These are phyloP conservation scores for Pichia occidentalis DNA, from an alignment of 805 yeast species.

Conservation along the genomic window DNA sequence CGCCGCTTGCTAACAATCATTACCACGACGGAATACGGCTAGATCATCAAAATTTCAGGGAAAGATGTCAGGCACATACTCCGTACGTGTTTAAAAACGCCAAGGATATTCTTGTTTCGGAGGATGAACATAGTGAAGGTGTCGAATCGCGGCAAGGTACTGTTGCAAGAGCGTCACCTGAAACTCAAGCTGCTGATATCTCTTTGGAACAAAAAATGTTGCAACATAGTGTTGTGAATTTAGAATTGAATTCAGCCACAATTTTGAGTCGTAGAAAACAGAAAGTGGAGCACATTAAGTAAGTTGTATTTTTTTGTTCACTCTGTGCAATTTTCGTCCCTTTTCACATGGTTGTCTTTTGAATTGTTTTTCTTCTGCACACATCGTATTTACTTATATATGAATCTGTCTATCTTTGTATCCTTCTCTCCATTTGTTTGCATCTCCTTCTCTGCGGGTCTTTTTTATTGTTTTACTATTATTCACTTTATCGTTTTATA, in stretches of 20 bases:
- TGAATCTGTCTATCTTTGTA: too few species aligned
- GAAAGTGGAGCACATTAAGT: too few species aligned
- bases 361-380: background rate
- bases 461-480: too few species aligned
- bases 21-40: too few species aligned
- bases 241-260: conserved; percentile 59
- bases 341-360: background rate
- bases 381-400: too few species aligned
- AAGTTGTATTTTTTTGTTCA: background rate
- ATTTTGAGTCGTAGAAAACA: conserved; percentile 49
- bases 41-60: conserved; percentile 7
- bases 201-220: conserved; percentile 21
- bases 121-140: conserved; percentile 1
- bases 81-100: conserved; percentile 14
- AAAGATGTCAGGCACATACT: conserved; percentile 14
- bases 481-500: too few species aligned
- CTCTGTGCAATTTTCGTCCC: background rate
- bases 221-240: conserved; percentile 33
- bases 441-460: too few species aligned
- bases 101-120: conserved; percentile 1
- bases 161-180: background rate
- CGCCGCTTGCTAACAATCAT: conserved; percentile 7
- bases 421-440: too few species aligned
- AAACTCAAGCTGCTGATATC: conserved; percentile 2
- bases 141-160: background rate